phyloP scores from a whole-genome alignment of 2,329 filamentous ascomycete species.

The Epichloe baconii region DNA sequence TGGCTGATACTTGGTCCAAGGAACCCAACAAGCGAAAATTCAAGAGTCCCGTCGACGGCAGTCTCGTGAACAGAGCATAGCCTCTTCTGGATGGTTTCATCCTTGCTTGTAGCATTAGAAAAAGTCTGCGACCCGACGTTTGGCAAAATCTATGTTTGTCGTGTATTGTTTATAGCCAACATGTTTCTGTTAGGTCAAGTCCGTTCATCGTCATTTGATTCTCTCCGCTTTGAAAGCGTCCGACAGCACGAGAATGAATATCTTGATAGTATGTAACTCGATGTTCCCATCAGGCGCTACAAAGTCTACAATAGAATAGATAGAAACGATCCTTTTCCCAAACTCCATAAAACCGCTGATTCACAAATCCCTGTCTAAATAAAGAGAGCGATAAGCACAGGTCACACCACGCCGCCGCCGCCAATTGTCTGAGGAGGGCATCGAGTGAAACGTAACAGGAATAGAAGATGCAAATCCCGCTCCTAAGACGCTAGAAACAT shows the following conservation, averaged over 20 bases:
- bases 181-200: neutral
- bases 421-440: neutral
- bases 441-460: neutral
- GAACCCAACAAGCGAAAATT: conserved; percentile 35
- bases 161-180: neutral
- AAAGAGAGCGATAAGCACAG: neutral
- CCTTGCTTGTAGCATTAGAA: neutral
- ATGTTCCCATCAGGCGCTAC: neutral
- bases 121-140: neutral
- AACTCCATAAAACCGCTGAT: neutral
- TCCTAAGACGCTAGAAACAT: neutral
- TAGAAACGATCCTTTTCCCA: neutral
- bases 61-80: conserved; percentile 28
- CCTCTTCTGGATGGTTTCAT: neutral
- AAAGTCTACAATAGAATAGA: neutral
- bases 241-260: neutral
- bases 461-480: neutral
- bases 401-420: neutral
- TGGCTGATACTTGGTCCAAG: conserved; percentile 68
- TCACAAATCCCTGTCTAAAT: neutral
- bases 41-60: conserved; percentile 41
- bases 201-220: neutral
- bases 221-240: neutral
- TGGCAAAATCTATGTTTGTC: neutral
- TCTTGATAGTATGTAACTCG: neutral